These are phyloP conservation scores for Sclerotinia glacialis DNA, from an alignment of 2,329 filamentous ascomycete genomes.

Conservation along the genomic window DNA sequence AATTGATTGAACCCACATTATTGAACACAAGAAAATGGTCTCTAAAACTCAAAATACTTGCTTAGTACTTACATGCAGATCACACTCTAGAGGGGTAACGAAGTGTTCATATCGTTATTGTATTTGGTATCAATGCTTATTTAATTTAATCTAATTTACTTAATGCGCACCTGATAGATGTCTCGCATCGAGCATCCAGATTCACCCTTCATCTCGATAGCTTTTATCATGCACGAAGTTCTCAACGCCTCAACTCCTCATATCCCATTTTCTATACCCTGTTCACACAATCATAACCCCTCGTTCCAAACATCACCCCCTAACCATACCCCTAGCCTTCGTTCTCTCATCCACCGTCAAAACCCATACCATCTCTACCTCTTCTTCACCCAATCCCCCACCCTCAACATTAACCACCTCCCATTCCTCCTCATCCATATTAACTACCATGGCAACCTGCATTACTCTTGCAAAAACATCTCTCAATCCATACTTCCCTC, in stretches of 20 bases:
- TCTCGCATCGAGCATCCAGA: neutral
- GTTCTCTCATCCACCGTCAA: constrained; percentile 70
- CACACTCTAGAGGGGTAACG: neutral
- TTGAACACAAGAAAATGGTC: neutral
- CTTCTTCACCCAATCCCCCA: constrained; percentile 44
- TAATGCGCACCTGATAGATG: neutral
- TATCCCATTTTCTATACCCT: neutral
- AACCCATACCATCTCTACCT: constrained; percentile 69
- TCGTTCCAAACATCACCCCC: constrained; percentile 3
- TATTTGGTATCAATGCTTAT: constrained; percentile 1
- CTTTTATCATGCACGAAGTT: neutral
- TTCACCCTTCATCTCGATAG: neutral
- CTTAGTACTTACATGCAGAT: neutral
- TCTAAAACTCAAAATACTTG: neutral
- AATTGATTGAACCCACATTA: neutral
- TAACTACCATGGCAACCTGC: constrained; percentile 82
- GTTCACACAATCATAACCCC: neutral
- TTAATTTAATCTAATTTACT: neutral
- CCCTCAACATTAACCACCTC: constrained; percentile 61
- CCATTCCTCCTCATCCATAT: constrained; percentile 97
- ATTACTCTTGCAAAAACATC: constrained; percentile 73
- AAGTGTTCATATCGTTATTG: neutral
- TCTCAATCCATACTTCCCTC: constrained; percentile 70
- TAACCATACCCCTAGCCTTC: constrained; percentile 67
- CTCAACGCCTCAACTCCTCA: neutral